Evolutionary conservation across 129 eudicot species (phyloP).

Genomic region (Chrysanthemum lavandulifolium): DNA sequence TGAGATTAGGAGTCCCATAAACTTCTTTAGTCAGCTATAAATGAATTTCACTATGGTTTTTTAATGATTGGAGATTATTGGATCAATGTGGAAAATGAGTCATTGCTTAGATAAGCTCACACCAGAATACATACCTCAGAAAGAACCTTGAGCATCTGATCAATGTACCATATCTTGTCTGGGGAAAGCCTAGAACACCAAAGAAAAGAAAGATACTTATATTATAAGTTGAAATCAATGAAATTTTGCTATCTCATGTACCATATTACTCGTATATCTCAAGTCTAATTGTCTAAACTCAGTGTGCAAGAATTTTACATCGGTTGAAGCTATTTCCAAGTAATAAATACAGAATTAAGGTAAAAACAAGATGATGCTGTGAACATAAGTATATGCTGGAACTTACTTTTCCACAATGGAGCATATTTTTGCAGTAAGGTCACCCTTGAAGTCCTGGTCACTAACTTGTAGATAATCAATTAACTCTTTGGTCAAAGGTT

Average conservation of each 20-base stretch:
- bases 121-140: slow-evolving; percentile 66
- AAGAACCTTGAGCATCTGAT: slow-evolving; percentile 96
- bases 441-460: slow-evolving; percentile 94
- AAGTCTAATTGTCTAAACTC: background rate
- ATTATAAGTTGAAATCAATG: slow-evolving; percentile 2
- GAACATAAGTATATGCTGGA: slow-evolving; percentile 1
- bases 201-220: background rate
- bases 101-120: background rate
- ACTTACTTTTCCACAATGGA: slow-evolving; percentile 97
- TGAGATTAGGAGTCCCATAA: slow-evolving; percentile 34
- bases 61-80: background rate
- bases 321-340: background rate
- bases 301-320: background rate
- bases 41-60: background rate
- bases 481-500: slow-evolving; percentile 84
- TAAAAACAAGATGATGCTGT: background rate
- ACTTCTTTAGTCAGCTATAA: background rate
- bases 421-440: slow-evolving; percentile 90
- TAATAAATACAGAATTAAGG: background rate
- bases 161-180: slow-evolving; percentile 94
- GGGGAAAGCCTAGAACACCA: slow-evolving; percentile 79
- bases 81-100: background rate
- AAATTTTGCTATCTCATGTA: background rate
- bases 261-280: slow-evolving; percentile 1
- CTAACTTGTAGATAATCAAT: slow-evolving; percentile 87